phyloP scores from a whole-genome alignment of 495 filamentous ascomycete species.

The Delitschia confertaspora region DNA sequence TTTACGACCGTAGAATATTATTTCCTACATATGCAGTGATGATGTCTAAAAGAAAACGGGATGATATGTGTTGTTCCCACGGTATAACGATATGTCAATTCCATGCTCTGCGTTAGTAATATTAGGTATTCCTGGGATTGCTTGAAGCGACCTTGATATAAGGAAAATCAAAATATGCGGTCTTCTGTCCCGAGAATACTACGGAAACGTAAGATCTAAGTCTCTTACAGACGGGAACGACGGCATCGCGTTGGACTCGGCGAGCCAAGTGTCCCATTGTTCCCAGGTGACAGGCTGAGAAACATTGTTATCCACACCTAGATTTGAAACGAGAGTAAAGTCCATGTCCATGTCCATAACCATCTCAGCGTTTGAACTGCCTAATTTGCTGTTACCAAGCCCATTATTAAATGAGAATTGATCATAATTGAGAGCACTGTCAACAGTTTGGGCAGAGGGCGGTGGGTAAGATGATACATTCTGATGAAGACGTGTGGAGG shows the following conservation, averaged over 20 bases:
- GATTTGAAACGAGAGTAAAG: conserved; percentile 25
- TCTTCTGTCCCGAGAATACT: too few species aligned
- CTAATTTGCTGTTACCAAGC: conserved; percentile 13
- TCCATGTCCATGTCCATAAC: conserved; percentile 28
- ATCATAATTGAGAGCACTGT: neutral
- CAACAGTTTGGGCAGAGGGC: conserved; percentile 10
- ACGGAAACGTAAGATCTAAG: too few species aligned
- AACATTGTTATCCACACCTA: conserved; percentile 8
- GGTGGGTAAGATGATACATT: conserved; percentile 8
- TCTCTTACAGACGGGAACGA: neutral
- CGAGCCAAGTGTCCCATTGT: conserved; percentile 36
- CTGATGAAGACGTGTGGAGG: conserved; percentile 14
- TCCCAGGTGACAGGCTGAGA: conserved; percentile 27
- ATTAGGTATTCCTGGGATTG: too few species aligned
- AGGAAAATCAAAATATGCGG: too few species aligned
- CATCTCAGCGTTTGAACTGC: neutral
- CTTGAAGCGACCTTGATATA: too few species aligned
- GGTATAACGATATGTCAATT: too few species aligned
- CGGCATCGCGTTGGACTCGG: conserved; percentile 25
- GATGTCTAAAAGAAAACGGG: too few species aligned
- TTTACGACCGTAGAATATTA: too few species aligned
- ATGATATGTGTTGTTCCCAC: too few species aligned
- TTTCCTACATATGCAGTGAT: too few species aligned
- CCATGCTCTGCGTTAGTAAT: too few species aligned
- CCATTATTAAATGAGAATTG: conserved; percentile 13